Evolutionary conservation across 2,329 filamentous ascomycete genomes (phyloP).

Genomic region (Aspergillus awamori): DNA sequence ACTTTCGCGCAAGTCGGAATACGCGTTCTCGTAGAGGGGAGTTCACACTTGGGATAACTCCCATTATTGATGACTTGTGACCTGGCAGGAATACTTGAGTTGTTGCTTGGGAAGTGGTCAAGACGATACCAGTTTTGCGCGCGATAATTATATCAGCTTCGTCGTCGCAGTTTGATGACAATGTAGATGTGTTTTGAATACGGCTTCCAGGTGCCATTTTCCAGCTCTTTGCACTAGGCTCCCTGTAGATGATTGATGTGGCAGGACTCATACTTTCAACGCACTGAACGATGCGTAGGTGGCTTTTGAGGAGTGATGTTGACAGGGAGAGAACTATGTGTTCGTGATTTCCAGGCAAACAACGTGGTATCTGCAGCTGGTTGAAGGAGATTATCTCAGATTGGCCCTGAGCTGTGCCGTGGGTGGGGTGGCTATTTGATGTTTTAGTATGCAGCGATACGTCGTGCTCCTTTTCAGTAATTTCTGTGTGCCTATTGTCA

Average conservation of each 20-base stretch:
- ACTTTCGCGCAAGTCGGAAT: slow-evolving; percentile 56
- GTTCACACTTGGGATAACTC: slow-evolving; percentile 25
- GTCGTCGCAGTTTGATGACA: not conserved
- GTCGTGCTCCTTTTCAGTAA: no score
- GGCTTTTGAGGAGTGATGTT: slow-evolving; percentile 28
- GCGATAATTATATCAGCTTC: slow-evolving; percentile 71
- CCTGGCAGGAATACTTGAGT: slow-evolving; percentile 73
- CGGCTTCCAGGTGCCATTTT: not conserved
- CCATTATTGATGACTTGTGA: slow-evolving; percentile 38
- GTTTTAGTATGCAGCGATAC: not conserved
- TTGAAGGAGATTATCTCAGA: not conserved
- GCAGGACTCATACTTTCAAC: slow-evolving; percentile 21
- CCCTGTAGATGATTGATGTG: slow-evolving; percentile 31
- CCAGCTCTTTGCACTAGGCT: slow-evolving; percentile 17
- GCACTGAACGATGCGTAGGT: slow-evolving; percentile 26
- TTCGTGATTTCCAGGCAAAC: slow-evolving; percentile 19
- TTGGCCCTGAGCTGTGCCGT: not conserved
- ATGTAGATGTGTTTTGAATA: not conserved
- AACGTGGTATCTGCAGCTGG: slow-evolving; percentile 29
- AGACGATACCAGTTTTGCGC: slow-evolving; percentile 67
- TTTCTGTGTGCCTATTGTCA: not conserved
- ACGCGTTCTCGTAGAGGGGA: slow-evolving; percentile 61
- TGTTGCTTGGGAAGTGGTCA: slow-evolving; percentile 71
- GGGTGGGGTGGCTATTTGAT: not conserved
- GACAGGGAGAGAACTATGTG: slow-evolving; percentile 30